These are phyloP conservation scores for Xylaria grammica DNA, from an alignment of 495 filamentous ascomycete species.

Conservation along the genomic window DNA sequence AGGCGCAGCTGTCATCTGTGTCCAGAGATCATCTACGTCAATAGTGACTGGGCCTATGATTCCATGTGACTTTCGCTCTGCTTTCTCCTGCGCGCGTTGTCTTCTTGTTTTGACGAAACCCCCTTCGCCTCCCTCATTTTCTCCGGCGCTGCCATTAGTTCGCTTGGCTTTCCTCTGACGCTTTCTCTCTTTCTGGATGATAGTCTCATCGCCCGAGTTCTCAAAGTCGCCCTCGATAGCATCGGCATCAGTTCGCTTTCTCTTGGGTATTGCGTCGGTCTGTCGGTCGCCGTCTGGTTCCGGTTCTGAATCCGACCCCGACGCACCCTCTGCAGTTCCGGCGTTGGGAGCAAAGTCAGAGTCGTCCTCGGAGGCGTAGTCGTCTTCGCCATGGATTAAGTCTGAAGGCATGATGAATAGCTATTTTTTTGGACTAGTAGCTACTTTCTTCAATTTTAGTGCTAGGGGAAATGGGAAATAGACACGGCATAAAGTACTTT, in stretches of 20 bases:
- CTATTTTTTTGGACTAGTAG: background rate
- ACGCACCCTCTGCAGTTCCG: conserved; percentile 50
- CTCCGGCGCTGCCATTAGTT: conserved; percentile 49
- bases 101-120: conserved; percentile 83
- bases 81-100: conserved; percentile 65
- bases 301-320: conserved; percentile 44
- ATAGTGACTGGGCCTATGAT: conserved; percentile 73
- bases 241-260: conserved; percentile 46
- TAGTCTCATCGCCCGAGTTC: conserved; percentile 80
- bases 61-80: conserved; percentile 66
- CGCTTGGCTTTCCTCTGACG: conserved; percentile 59
- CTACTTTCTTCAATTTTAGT: background rate
- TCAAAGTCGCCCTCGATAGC: conserved; percentile 55
- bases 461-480: too few species aligned
- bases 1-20: conserved; percentile 66
- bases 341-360: conserved; percentile 73
- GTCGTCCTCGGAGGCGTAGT: conserved; percentile 75
- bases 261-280: conserved; percentile 34
- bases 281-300: conserved; percentile 20
- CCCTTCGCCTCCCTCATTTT: conserved; percentile 71
- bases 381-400: conserved; percentile 52
- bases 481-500: background rate
- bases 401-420: conserved; percentile 28
- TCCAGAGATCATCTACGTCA: conserved; percentile 91
- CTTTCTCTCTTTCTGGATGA: conserved; percentile 65